These are phyloP conservation scores for Spatholobus suberectus DNA, from an alignment of 306 rosid genomes.

Conservation along the genomic window DNA sequence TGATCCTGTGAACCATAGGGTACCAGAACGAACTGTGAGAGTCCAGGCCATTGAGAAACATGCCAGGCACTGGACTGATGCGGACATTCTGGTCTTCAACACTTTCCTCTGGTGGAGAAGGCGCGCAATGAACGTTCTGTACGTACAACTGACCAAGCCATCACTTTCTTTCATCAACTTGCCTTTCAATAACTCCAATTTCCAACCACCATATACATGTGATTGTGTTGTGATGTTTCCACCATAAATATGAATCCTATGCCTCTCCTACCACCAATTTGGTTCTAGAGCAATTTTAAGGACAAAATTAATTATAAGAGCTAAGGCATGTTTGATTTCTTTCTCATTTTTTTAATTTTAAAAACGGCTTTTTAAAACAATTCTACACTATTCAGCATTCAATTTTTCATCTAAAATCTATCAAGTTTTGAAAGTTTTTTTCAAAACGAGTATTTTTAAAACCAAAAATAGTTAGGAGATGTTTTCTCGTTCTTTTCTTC, in stretches of 20 bases:
- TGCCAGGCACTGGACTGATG: slow-evolving; percentile 75
- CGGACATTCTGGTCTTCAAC: slow-evolving; percentile 72
- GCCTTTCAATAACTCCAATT: neutral
- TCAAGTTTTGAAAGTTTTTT: neutral
- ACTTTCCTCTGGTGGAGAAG: slow-evolving; percentile 91
- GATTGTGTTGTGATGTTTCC: neutral
- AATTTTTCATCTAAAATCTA: neutral
- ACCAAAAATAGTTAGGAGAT: neutral
- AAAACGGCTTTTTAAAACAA: no score
- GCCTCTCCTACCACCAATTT: neutral
- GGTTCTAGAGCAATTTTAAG: neutral
- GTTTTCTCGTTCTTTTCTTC: neutral
- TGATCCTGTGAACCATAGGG: slow-evolving; percentile 64
- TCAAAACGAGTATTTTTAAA: neutral
- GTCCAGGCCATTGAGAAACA: slow-evolving; percentile 79
- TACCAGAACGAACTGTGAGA: slow-evolving; percentile 67
- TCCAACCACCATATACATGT: neutral
- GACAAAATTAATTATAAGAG: neutral
- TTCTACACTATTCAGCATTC: neutral
- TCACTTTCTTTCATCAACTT: slow-evolving; percentile 5
- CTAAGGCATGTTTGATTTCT: neutral
- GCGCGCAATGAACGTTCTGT: slow-evolving; percentile 63
- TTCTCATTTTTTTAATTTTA: neutral
- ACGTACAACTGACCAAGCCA: slow-evolving; percentile 32
- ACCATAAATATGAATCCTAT: neutral